Evolutionary conservation across 768 basidiomycete species (phyloP), one percentile per base, ranked within the genome.

Genomic region (Cyclocybe aegerita): DNA sequence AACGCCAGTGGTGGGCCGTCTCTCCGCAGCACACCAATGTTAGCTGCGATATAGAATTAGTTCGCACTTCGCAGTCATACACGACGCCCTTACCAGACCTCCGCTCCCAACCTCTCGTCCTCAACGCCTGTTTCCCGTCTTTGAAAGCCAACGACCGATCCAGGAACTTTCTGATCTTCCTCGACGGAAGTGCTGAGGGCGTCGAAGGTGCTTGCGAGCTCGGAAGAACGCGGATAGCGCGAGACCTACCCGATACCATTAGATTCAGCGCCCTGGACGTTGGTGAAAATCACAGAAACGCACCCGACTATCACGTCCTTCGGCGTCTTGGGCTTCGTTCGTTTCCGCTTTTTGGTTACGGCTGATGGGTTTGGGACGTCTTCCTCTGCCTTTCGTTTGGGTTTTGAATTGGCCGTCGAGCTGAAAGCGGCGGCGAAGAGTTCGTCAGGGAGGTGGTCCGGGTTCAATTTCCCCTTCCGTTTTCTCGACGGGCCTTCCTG

Each of bases 381-480:
- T 4, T 50, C 52, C 0, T 58, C 34, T 48, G 52, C 52, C 60
- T 63, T 60, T 34, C 53, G 47, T 44, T 53, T 54, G 46, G 60
- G 48, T 52, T 68, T 54, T 30, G 58, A 32, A 4, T 34, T 49
- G 47, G 52, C 14, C 54, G 59, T 58, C 1, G 77, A 69, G 4
- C 72, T 60, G 55, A 85, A 81, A 0, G 83, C 85, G 51, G 81
- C 71, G 0, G 68, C 57, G 63, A 88, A 88, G 14, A 87, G 69
- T 53, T 84, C 79, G 58, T 87, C 86, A 1, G 84, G 82, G 29
- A 88, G 81, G 63, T 86, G 80, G 41, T 79, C 69, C 3, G 70
- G 61, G 46, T 73, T 70, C 29, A 43, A 47, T 48, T 63, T 53
- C 39, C 55, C 17, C 54, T 62, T 46, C 36, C 43, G 38, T 43